A percentile compares a stretch with the other conserved stretches of the same genome.
Evolutionary conservation across 148 eudicot genomes (phyloP).

Genomic region (Heliamphora exappendiculata): DNA sequence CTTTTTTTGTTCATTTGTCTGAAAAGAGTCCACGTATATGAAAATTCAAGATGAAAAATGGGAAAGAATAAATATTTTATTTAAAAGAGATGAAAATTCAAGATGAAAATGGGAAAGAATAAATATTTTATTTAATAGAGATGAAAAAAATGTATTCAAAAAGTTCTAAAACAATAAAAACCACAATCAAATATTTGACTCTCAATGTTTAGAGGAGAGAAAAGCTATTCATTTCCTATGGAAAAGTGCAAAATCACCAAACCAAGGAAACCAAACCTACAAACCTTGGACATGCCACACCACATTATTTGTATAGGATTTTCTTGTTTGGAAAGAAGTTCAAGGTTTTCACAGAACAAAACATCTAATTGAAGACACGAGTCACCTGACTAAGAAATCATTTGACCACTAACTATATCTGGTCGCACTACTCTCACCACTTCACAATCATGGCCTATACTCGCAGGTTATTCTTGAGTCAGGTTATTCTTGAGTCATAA

Average conservation of each 20-base stretch:
- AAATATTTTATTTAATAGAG: not conserved
- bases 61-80: not conserved
- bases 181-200: not conserved
- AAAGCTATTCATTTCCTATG: not conserved
- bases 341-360: not conserved
- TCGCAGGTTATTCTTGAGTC: too few species aligned
- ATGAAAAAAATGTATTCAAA: not conserved
- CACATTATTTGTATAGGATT: not conserved
- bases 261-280: not conserved
- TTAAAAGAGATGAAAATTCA: too few species aligned
- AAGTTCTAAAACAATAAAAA: not conserved
- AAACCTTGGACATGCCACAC: not conserved
- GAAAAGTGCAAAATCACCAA: not conserved
- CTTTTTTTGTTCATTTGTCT: not conserved
- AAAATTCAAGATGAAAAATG: not conserved
- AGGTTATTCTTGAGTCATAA: not conserved
- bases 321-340: not conserved
- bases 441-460: not conserved
- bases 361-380: not conserved
- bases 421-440: not conserved
- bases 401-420: not conserved
- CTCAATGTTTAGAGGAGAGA: not conserved
- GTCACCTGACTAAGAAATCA: not conserved
- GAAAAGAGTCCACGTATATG: not conserved
- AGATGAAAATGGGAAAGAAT: not conserved